Base-by-base conservation (phyloP, 345 rosid species). In the Hibiscus trionum region DNA sequence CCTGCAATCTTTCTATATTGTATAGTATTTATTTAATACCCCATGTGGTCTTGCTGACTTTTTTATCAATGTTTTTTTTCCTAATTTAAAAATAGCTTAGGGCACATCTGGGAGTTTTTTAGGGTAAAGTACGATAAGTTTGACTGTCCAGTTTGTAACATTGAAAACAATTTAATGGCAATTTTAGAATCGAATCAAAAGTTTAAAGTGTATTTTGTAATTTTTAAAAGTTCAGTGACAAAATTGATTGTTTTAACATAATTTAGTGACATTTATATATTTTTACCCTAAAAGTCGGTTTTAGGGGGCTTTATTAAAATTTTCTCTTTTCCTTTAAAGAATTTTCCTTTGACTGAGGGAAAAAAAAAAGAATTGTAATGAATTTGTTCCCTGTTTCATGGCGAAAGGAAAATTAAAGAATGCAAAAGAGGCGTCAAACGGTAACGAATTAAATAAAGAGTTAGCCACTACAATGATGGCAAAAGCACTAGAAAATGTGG, bases 11-110 rank as follows among this genome's bases (percentile, higher is more conserved):
- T 7, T 24, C 27, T 11, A 26, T n/a, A 66, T 8, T 46, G 26
- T 55, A 19, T 66, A 44, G 39, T 66, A 24, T 46, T 65, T 46
- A 66, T 26, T 15, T 66, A 26, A 47, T 66, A 47, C 57, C 57
- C 58, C 70, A 66, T 66, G 70, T 66, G 70, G 15, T 10, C 14
- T 26, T 47, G 57, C 42, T 66, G 70, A 66, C 70, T 66, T 66
- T 47, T 64, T 19, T 61, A 16, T 16, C 15, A 15, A 8, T 15
- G 19, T 14, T 35, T 42, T 39, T 39, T 21, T 14, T 19, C 24
- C 17, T 1, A 17, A 21, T 21, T 39, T 16, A 64, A 58, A 26
- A 24, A 46, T 15, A 1, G 57, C 12, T 66, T 9, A 66, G 37
- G 57, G 12, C 21, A 29, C 19, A 37, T 66, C 4, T 46, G 33